Base-by-base conservation (phyloP, 2,329 filamentous ascomycete species). In the Xylaria sp. region DNA sequence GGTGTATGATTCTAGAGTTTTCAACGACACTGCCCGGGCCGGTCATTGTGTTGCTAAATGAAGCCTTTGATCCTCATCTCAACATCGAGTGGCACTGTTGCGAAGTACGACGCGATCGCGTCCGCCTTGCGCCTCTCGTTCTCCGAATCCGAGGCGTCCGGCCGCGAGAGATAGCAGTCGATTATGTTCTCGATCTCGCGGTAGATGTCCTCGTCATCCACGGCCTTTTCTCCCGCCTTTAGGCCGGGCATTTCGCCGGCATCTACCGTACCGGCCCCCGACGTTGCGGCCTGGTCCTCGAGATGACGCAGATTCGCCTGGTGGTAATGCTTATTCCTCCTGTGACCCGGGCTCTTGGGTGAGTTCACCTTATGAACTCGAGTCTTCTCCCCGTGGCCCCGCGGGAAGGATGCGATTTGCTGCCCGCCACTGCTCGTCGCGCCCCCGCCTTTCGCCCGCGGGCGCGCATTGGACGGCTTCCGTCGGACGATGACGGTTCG, bases 161-260 rank as follows among this genome's bases (percentile, higher is more conserved):
- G 63, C 4, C 21, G 56, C 55, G 61, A 27, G 21, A 70, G 60
- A 63, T 77, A 77, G 65, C 66, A 72, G 51, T 77, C 72, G 62
- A 77, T 76, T 21, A 77, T 75, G 24, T 70, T 72, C 39, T 75
- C 74, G 55, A 77, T 77, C 61, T 72, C 71, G 27, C 53, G 58
- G 61, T 75, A 72, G 14, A 75, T 59, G 6, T 73, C 56, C 11
- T 64, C 69, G 17, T 63, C 68, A 8, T 65, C 39, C 27, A 21
- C 34, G 5, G 1, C 21, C 19, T 4, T 51, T 14, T 27, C 36
- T 12, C 24, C 32, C 19, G 1, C 34, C 45, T n/a, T 24, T 6
- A 14, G 47, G 14, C n/a, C 48, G 12, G 30, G 11, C 21, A 45
- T 55, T 17, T 24, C 34, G 4, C 21, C 6, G 3, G 21, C 27